Evolutionary conservation across 371 early-diverging fungal genomes (phyloP).

Genomic region (Apophysomyces sp.): DNA sequence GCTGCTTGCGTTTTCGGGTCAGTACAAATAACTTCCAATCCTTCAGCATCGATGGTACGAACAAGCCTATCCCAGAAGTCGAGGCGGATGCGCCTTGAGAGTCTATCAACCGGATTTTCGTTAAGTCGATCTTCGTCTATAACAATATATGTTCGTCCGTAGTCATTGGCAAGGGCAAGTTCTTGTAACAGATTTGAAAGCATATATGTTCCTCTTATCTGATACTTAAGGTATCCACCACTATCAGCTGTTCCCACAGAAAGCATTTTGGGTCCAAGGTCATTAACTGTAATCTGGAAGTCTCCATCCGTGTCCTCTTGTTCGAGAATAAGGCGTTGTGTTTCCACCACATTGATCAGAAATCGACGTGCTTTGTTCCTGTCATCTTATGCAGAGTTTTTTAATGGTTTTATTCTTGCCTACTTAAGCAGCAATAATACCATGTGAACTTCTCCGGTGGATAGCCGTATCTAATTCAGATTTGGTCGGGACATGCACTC

Average conservation of each 20-base stretch:
- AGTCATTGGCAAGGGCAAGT: conserved; percentile 78
- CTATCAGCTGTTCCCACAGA: conserved; percentile 76
- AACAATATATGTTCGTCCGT: conserved; percentile 73
- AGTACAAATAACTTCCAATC: conserved; percentile 76
- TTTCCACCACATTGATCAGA: conserved; percentile 75
- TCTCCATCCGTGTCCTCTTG: conserved; percentile 94
- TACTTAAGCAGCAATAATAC: background rate
- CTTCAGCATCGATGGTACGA: conserved; percentile 84
- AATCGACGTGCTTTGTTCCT: conserved; percentile 64
- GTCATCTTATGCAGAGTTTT: conserved; percentile 45
- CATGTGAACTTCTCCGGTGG: background rate
- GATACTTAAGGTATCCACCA: conserved; percentile 73
- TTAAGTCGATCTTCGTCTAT: conserved; percentile 76
- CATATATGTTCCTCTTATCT: conserved; percentile 87
- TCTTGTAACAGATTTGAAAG: conserved; percentile 89
- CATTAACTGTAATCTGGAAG: conserved; percentile 84
- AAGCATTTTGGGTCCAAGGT: conserved; percentile 83
- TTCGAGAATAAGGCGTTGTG: conserved; percentile 66
- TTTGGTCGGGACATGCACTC: too few species aligned
- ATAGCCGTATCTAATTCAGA: background rate
- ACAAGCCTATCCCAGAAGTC: conserved; percentile 90
- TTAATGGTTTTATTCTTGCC: background rate
- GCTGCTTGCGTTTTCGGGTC: conserved; percentile 81
- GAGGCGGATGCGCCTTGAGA: conserved; percentile 78
- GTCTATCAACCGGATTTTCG: conserved; percentile 85